A percentile compares a stretch with the other conserved stretches of the same genome.
phyloP scores from a whole-genome alignment of 345 rosid genomes.

The Bruguiera gymnorhiza region DNA sequence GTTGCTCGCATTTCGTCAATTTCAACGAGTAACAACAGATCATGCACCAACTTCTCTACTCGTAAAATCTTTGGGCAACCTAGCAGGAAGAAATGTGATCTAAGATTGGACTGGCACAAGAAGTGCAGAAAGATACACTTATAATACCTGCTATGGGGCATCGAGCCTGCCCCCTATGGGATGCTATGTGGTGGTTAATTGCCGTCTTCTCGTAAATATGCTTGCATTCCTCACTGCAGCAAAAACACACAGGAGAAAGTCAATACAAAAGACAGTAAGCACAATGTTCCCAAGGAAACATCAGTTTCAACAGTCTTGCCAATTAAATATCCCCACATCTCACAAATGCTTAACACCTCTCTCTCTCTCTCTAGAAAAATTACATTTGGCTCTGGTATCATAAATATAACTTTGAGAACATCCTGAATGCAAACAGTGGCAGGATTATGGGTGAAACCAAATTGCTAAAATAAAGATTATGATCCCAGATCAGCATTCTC shows the following conservation, averaged over 20 bases:
- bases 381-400: too few relatives aligned
- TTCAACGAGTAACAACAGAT: slow-evolving; percentile 55
- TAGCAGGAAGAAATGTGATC: slow-evolving; percentile 19
- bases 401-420: too few relatives aligned
- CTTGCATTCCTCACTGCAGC: slow-evolving; percentile 71
- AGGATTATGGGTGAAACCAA: too few relatives aligned
- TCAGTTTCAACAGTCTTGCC: too few relatives aligned
- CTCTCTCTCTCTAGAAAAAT: too few relatives aligned
- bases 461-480: too few relatives aligned
- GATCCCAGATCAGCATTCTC: too few relatives aligned
- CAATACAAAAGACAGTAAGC: too few relatives aligned
- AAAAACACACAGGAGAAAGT: neutral
- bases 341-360: too few relatives aligned
- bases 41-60: slow-evolving; percentile 47
- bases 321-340: too few relatives aligned
- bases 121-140: neutral
- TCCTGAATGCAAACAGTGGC: too few relatives aligned
- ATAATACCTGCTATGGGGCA: slow-evolving; percentile 77
- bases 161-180: slow-evolving; percentile 24
- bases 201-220: slow-evolving; percentile 70
- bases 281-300: too few relatives aligned
- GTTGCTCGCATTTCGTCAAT: slow-evolving; percentile 63
- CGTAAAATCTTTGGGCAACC: slow-evolving; percentile 66
- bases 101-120: neutral
- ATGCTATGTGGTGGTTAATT: slow-evolving; percentile 46